phyloP scores from a whole-genome alignment of 2,329 filamentous ascomycete species.

The Tolypocladium ovalisporum region DNA sequence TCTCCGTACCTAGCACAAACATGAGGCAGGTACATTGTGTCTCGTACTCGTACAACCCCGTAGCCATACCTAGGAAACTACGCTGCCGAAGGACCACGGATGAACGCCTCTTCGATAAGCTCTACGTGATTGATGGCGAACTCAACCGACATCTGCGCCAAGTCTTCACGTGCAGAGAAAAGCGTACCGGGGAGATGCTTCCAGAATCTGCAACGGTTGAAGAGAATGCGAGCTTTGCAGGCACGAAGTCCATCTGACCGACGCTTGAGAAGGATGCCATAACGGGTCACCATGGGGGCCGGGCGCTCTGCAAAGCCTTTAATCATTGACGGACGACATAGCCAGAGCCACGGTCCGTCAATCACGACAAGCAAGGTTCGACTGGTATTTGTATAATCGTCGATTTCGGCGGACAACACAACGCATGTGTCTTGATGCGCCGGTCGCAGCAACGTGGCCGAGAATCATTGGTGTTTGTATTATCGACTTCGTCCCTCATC shows the following conservation, averaged over 20 bases:
- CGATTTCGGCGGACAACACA: not conserved
- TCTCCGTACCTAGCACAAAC: not conserved
- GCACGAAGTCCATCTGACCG: not conserved
- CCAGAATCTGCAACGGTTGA: not conserved
- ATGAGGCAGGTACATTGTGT: not conserved
- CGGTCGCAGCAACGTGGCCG: not conserved
- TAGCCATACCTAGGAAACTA: too few relatives aligned
- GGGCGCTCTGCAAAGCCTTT: not conserved
- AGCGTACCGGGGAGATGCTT: too few relatives aligned
- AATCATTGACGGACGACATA: not conserved
- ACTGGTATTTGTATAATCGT: not conserved
- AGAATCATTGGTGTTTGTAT: not conserved
- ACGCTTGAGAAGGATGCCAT: not conserved
- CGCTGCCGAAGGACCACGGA: not conserved
- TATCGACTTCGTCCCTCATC: not conserved
- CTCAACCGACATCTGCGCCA: not conserved
- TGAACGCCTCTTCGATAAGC: not conserved
- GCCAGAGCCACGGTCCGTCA: not conserved
- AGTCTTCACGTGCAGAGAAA: not conserved
- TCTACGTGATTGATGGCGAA: not conserved
- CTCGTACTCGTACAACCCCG: not conserved
- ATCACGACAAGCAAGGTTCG: not conserved
- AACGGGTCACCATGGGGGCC: too few relatives aligned
- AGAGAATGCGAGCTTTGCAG: not conserved
- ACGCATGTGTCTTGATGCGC: not conserved